Percentiles rank a stretch among this genome's conserved stretches.
phyloP scores from a whole-genome alignment of 2,329 filamentous ascomycete species.

The Eurotiales sp. region DNA sequence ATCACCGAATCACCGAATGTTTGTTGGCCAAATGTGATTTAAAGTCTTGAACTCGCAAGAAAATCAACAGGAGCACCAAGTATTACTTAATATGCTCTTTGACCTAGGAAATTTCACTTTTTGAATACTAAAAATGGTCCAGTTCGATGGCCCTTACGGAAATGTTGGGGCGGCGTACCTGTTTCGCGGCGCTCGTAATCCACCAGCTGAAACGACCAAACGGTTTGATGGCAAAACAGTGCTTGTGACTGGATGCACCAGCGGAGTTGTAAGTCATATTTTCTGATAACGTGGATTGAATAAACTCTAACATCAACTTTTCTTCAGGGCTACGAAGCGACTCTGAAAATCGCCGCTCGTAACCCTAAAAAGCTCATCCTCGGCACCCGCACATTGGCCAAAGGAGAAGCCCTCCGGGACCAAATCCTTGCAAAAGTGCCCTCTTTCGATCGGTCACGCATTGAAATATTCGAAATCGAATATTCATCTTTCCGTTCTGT shows the following conservation, averaged over 20 bases:
- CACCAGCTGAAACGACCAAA: slow-evolving; percentile 10
- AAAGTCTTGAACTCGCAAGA: too few relatives aligned
- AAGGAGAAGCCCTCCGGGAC: slow-evolving; percentile 8
- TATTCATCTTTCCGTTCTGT: slow-evolving; percentile 10
- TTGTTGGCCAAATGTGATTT: too few relatives aligned
- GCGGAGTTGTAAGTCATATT: slow-evolving; percentile 1
- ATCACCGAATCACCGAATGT: slow-evolving; percentile 13
- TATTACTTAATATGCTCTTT: too few relatives aligned
- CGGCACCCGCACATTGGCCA: slow-evolving; percentile 9
- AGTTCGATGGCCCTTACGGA: slow-evolving; percentile 9
- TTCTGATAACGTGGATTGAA: background rate
- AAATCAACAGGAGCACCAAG: too few relatives aligned
- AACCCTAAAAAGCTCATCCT: slow-evolving; percentile 11
- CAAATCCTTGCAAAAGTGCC: slow-evolving; percentile 3
- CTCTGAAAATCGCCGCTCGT: slow-evolving; percentile 9
- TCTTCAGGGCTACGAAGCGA: slow-evolving; percentile 10
- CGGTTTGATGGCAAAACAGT: slow-evolving; percentile 10
- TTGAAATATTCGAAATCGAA: slow-evolving; percentile 6
- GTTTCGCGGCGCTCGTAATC: slow-evolving; percentile 3
- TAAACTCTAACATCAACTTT: background rate
- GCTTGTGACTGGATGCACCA: slow-evolving; percentile 10
- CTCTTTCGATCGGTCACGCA: background rate
- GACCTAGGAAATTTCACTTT: background rate
- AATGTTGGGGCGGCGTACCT: background rate
- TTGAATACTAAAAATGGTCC: slow-evolving; percentile 5